Evolutionary conservation across 345 rosid genomes (phyloP).

Genomic region (Populus pruinosa): DNA sequence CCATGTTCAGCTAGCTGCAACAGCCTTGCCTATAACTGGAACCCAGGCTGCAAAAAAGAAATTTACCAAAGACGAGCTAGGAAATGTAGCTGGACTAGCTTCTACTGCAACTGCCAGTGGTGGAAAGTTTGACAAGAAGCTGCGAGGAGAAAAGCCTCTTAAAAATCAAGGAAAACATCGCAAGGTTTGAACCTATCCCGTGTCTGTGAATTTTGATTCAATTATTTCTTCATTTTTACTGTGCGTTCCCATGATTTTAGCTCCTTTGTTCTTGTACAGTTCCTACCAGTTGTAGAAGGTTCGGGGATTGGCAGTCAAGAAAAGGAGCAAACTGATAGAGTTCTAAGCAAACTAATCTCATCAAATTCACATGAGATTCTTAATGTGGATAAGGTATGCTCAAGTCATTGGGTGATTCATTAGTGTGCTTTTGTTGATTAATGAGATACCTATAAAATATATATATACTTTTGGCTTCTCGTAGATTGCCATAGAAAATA

Average conservation of each 20-base stretch:
- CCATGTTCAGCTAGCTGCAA: constrained; percentile 86
- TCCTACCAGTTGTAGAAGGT: constrained; percentile 73
- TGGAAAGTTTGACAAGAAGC: constrained; percentile 91
- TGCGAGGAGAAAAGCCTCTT: constrained; percentile 74
- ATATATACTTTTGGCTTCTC: too few species aligned
- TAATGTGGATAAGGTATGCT: constrained; percentile 67
- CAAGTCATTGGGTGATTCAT: not conserved
- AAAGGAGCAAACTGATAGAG: constrained; percentile 75
- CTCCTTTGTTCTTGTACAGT: constrained; percentile 37
- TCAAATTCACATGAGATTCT: constrained; percentile 85
- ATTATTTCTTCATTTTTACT: not conserved
- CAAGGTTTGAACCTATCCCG: constrained; percentile 49
- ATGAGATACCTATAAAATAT: too few species aligned
- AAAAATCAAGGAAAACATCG: constrained; percentile 78
- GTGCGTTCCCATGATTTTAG: not conserved
- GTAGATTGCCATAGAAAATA: too few species aligned
- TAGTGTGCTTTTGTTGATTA: too few species aligned
- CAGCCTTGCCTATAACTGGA: constrained; percentile 82
- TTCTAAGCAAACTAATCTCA: constrained; percentile 73
- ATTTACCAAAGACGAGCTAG: constrained; percentile 62
- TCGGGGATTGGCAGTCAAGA: constrained; percentile 55
- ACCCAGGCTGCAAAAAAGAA: constrained; percentile 59
- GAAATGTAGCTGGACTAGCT: constrained; percentile 84
- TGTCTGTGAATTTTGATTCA: not conserved
- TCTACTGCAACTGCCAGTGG: constrained; percentile 90